phyloP scores from a whole-genome alignment of 768 basidiomycete genomes.

The Boletus sensibilis region DNA sequence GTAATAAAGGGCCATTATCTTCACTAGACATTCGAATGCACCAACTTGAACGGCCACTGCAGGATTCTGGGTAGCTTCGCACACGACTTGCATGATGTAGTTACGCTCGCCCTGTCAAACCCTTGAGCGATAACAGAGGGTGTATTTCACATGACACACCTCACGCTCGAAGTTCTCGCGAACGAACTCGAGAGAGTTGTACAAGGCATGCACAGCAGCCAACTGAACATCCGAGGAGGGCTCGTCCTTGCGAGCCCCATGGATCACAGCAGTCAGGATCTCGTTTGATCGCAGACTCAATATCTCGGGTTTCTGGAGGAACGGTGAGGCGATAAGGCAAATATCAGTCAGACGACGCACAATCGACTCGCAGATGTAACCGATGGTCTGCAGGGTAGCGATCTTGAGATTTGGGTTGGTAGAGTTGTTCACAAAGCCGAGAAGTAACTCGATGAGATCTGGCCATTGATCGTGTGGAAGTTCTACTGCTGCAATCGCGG shows the following conservation, averaged over 20 bases:
- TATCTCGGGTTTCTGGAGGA: slow-evolving; percentile 83
- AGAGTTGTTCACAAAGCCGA: slow-evolving; percentile 81
- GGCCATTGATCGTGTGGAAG: slow-evolving; percentile 87
- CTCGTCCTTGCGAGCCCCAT: slow-evolving; percentile 96
- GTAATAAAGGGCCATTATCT: slow-evolving; percentile 97
- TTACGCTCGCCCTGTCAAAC: slow-evolving; percentile 86
- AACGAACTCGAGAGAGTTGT: slow-evolving; percentile 96
- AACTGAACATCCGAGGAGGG: slow-evolving; percentile 86
- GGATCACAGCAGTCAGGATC: slow-evolving; percentile 97
- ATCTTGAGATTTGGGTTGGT: slow-evolving; percentile 73
- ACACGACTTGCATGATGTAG: slow-evolving; percentile 99
- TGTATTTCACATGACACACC: slow-evolving; percentile 46
- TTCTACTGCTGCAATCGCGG: slow-evolving; percentile 92
- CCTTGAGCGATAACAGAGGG: background rate
- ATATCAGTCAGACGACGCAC: slow-evolving; percentile 50
- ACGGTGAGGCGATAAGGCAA: slow-evolving; percentile 6
- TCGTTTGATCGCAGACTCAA: slow-evolving; percentile 89
- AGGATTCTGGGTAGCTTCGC: slow-evolving; percentile 91
- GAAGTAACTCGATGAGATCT: slow-evolving; percentile 82
- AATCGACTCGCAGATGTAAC: slow-evolving; percentile 95
- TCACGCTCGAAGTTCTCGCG: slow-evolving; percentile 98
- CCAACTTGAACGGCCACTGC: slow-evolving; percentile 86
- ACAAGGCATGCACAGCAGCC: slow-evolving; percentile 89
- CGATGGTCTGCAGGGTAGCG: slow-evolving; percentile 91
- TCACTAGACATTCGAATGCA: slow-evolving; percentile 92